Evolutionary conservation across 2,329 filamentous ascomycete species (phyloP).

Genomic region (Chaetomium globosum): DNA sequence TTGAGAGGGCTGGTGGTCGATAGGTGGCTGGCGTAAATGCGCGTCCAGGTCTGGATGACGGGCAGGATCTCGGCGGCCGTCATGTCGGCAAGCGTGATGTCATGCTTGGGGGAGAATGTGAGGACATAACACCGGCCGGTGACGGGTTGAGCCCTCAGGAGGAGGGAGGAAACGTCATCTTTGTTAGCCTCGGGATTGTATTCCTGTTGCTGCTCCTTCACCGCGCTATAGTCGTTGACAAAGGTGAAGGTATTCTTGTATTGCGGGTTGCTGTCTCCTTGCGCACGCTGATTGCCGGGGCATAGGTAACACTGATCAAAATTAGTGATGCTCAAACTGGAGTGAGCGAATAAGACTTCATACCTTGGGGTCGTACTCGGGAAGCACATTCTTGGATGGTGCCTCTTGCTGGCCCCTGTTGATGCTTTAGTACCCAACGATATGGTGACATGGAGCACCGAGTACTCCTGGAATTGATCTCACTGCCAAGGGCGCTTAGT

Average conservation of each 20-base stretch:
- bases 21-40: constrained; percentile 82
- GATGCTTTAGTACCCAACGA: constrained; percentile 9
- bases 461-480: constrained; percentile 44
- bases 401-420: constrained; percentile 75
- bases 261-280: constrained; percentile 81
- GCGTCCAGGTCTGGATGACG: constrained; percentile 86
- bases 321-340: constrained; percentile 12
- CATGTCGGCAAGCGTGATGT: constrained; percentile 92
- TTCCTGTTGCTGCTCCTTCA: constrained; percentile 87
- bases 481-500: constrained; percentile 99
- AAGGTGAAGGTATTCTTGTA: constrained; percentile 91
- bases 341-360: constrained; percentile 30
- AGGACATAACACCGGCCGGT: constrained; percentile 97
- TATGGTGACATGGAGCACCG: background rate
- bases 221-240: constrained; percentile 95
- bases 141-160: constrained; percentile 81
- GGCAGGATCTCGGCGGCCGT: constrained; percentile 73
- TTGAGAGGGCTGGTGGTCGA: constrained; percentile 69
- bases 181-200: constrained; percentile 58
- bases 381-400: constrained; percentile 67
- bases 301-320: constrained; percentile 82
- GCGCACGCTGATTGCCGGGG: constrained; percentile 84
- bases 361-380: constrained; percentile 77
- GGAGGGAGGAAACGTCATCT: constrained; percentile 66
- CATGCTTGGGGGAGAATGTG: constrained; percentile 88